phyloP scores from a whole-genome alignment of 371 early-diverging fungal genomes.

The Quaeritorhiza haematococci region DNA sequence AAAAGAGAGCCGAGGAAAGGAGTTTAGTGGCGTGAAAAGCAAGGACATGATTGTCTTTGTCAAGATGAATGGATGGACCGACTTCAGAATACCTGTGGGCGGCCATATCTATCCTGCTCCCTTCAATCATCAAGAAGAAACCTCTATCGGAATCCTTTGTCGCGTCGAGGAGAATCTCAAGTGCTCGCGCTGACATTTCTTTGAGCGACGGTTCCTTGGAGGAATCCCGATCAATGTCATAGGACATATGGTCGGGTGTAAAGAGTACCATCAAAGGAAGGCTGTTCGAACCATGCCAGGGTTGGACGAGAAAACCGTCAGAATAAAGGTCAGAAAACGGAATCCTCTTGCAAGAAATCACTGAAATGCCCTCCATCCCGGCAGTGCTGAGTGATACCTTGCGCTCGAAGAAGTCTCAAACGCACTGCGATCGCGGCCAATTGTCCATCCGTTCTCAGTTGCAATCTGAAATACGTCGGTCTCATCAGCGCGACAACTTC shows the following conservation, averaged over 20 bases:
- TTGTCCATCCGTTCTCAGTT: conserved; percentile 53
- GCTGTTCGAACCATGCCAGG: conserved; percentile 6
- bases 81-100: conserved; percentile 57
- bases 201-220: conserved; percentile 67
- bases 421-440: conserved; percentile 32
- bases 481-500: conserved; percentile 64
- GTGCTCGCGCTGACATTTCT: conserved; percentile 80
- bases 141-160: conserved; percentile 42
- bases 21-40: conserved; percentile 12
- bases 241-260: conserved; percentile 77
- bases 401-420: conserved; percentile 45
- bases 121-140: conserved; percentile 95
- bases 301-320: background rate
- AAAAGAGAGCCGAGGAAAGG: background rate
- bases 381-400: conserved; percentile 1
- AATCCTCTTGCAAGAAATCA: background rate
- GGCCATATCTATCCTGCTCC: conserved; percentile 85
- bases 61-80: background rate
- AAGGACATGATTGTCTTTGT: background rate
- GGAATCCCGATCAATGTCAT: conserved; percentile 76
- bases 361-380: background rate
- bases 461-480: conserved; percentile 60
- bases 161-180: conserved; percentile 54
- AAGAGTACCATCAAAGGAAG: conserved; percentile 80
- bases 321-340: background rate